These are phyloP conservation scores for Sporothrix brasiliensis DNA, from an alignment of 2,329 filamentous ascomycete genomes.

Conservation along the genomic window DNA sequence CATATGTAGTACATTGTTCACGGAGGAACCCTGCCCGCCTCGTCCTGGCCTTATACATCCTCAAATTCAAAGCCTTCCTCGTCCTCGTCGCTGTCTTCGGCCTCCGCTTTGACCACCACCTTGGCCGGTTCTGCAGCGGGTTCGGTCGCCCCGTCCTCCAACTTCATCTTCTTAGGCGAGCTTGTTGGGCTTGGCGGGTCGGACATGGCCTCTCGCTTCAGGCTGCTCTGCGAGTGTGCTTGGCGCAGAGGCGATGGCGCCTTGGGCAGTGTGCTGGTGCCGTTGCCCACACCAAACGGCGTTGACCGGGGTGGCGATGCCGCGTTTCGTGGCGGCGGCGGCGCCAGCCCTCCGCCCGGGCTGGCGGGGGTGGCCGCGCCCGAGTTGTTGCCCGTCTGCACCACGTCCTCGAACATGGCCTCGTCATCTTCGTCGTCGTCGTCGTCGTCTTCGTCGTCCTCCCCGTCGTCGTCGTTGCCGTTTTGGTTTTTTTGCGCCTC, in stretches of 20 bases:
- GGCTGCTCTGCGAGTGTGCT: conserved; percentile 39
- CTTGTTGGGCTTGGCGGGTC: conserved; percentile 37
- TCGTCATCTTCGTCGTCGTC: conserved; percentile 48
- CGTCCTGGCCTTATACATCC: conserved; percentile 50
- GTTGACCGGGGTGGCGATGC: conserved; percentile 11
- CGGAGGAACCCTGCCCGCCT: not conserved
- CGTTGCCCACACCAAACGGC: not conserved
- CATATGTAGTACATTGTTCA: conserved; percentile 11
- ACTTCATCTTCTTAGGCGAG: conserved; percentile 63
- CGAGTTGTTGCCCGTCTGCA: conserved; percentile 45
- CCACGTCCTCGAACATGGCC: conserved; percentile 52
- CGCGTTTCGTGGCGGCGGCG: conserved; percentile 34
- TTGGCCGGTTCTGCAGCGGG: not conserved
- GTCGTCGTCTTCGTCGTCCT: conserved; percentile 51
- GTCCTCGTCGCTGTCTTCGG: conserved; percentile 54
- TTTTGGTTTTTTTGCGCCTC: conserved; percentile 56
- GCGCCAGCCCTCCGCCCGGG: not conserved
- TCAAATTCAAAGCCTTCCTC: conserved; percentile 62
- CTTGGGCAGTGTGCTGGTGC: conserved; percentile 30
- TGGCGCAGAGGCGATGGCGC: conserved; percentile 40
- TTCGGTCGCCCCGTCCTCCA: conserved; percentile 51
- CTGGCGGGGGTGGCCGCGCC: conserved; percentile 43
- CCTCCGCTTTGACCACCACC: conserved; percentile 41
- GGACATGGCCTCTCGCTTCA: conserved; percentile 44
- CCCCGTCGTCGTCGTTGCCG: conserved; percentile 49